Evolutionary conservation across 805 yeast genomes (phyloP), one percentile per base, ranked within the genome.

Genomic region (Yamadazyma endophytica): DNA sequence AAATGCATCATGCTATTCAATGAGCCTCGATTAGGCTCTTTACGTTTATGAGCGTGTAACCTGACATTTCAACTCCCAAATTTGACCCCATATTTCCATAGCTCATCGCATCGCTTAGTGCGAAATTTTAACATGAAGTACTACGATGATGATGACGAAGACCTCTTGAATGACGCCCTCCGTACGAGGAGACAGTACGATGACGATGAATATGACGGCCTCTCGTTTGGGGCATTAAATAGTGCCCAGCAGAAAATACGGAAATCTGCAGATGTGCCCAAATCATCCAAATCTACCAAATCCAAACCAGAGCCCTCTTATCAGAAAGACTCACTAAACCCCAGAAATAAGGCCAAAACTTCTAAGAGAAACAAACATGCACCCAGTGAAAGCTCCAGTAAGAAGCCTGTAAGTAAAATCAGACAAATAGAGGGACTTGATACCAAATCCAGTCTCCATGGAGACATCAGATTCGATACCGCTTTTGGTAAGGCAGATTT

Each of bases 391-490:
- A 49, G 75, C 16, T 82, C 92, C 5, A 64, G 95, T 0, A 87
- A 82, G 54, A 72, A 61, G 42, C 82, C 79, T 12, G 94, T 82
- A 1, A 64, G 86, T 0, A 66, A 68, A 41, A 65, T 86, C 21
- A 70, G 97, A 42, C 77, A 79, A 26, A 79, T 89, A 9, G 90
- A 84, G 2, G 92, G 90, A 0, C 51, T 82, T 27, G 67, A 64
- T 29, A 52, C 58, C 34, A 46, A 55, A 30, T 46, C 55, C 11
- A 64, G 63, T 11, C 57, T 81, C 17, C 80, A 82, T 52, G 71
- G 75, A 29, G 98, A 92, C 61, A 81, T 94, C 20, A 70, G 98
- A 44, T 92, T 92, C 54, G 96, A 92, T 56, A 73, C 90, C 3
- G 88, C 96, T 0, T 77, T 77, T 41, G 97, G 97, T 35, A 82